Conservation (phyloP, 441 rosid genomes). For the Mallotus repandus region DNA sequence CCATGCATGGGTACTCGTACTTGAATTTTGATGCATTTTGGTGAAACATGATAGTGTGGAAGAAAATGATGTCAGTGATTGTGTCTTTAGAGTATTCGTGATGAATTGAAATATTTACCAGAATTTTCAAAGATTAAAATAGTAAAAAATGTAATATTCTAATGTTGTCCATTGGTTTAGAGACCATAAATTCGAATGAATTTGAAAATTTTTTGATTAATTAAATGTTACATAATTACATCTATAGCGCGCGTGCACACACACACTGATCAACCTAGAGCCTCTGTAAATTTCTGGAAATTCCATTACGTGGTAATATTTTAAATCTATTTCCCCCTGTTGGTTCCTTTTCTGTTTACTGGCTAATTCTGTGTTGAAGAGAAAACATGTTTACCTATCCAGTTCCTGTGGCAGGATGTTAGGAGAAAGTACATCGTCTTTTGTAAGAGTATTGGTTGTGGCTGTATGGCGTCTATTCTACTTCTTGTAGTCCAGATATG, state of each 20-base stretch:
- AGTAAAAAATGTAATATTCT: not conserved
- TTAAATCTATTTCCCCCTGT: not conserved
- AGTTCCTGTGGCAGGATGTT: not conserved
- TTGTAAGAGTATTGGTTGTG: not conserved
- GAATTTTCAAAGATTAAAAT: too few species aligned
- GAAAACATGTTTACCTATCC: not conserved
- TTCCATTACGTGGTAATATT: not conserved
- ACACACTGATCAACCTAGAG: not conserved
- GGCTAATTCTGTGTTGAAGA: not conserved
- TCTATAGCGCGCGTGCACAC: too few species aligned
- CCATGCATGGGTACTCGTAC: not conserved
- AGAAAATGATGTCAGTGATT: not conserved
- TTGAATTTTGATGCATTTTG: not conserved
- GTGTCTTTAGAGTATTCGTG: not conserved
- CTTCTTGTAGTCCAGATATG: not conserved
- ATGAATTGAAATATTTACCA: not conserved
- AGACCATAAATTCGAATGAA: not conserved
- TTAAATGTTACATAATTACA: too few species aligned
- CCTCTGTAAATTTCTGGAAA: not conserved
- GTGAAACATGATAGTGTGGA: slow-evolving; percentile 2
- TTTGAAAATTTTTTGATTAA: too few species aligned
- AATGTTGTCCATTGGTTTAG: not conserved
- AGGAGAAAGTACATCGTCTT: not conserved
- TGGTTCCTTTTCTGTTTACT: not conserved
- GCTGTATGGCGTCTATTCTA: not conserved